Conservation (phyloP, 176 grass and related monocot species). For the Cenchrus fungigraminus region DNA sequence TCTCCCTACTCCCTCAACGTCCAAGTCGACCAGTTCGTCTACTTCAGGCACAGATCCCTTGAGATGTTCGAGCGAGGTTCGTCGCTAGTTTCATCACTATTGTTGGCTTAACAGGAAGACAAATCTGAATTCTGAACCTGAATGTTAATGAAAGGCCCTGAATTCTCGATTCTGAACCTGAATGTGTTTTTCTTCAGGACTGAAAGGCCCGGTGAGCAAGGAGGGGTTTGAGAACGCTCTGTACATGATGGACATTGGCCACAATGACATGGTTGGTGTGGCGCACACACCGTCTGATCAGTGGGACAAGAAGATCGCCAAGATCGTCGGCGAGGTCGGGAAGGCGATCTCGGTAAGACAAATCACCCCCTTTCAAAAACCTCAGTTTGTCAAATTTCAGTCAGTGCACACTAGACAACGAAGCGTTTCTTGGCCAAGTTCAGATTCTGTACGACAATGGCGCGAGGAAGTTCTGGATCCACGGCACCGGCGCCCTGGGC, state of each 20-base stretch:
- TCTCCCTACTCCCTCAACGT: conserved; percentile 64
- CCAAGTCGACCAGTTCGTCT: conserved; percentile 81
- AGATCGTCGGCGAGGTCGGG: conserved; percentile 56
- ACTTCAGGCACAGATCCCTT: conserved; percentile 77
- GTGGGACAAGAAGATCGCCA: conserved; percentile 46
- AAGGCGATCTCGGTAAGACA: conserved; percentile 54
- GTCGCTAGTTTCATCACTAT: not conserved
- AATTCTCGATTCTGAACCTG: conserved; percentile 3
- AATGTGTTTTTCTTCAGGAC: conserved; percentile 38
- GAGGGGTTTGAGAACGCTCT: conserved; percentile 67
- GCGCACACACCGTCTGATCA: conserved; percentile 42
- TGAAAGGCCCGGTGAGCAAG: conserved; percentile 57
- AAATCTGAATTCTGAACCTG: conserved; percentile 26
- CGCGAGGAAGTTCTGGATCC: conserved; percentile 85
- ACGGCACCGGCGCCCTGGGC: conserved; percentile 68
- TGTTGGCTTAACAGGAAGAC: not conserved
- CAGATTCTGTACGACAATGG: conserved; percentile 72
- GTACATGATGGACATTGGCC: conserved; percentile 86
- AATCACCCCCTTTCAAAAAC: not conserved
- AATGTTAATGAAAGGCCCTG: not conserved
- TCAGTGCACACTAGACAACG: conserved; percentile 12
- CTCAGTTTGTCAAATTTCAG: not conserved
- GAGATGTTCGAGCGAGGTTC: conserved; percentile 64
- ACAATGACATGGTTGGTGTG: conserved; percentile 67
- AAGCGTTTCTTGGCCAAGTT: conserved; percentile 1